phyloP scores from a whole-genome alignment of 768 basidiomycete genomes.

The Lentinula aciculospora region DNA sequence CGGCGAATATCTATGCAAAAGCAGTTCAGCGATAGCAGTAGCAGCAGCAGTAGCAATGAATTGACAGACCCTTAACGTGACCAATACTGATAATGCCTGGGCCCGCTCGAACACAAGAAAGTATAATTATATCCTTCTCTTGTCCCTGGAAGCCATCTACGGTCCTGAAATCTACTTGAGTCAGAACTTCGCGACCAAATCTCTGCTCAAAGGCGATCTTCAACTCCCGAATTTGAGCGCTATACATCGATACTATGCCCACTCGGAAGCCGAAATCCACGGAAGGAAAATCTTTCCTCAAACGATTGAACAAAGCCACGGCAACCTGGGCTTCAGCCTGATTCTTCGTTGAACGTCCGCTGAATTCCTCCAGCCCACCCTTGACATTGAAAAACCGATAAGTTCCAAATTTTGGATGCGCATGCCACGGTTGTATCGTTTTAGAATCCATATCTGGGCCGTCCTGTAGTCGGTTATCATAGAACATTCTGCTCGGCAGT shows the following conservation, averaged over 20 bases:
- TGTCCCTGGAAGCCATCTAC: slow-evolving; percentile 99
- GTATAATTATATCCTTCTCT: slow-evolving; percentile 96
- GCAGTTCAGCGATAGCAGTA: slow-evolving; percentile 2
- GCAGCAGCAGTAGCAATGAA: not conserved
- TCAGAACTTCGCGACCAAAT: slow-evolving; percentile 67
- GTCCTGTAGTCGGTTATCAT: slow-evolving; percentile 71
- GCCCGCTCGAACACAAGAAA: slow-evolving; percentile 94
- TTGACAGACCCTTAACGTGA: slow-evolving; percentile 68
- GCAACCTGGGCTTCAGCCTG: slow-evolving; percentile 68
- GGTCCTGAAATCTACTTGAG: slow-evolving; percentile 87
- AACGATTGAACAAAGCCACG: slow-evolving; percentile 66
- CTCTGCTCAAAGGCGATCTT: slow-evolving; percentile 59
- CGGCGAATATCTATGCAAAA: slow-evolving; percentile 59
- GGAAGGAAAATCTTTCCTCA: slow-evolving; percentile 55
- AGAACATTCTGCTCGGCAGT: slow-evolving; percentile 87
- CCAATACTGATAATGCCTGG: slow-evolving; percentile 79
- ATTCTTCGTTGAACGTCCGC: slow-evolving; percentile 74
- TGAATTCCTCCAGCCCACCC: slow-evolving; percentile 60
- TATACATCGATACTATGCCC: slow-evolving; percentile 90
- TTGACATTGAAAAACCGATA: slow-evolving; percentile 88
- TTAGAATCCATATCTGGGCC: slow-evolving; percentile 85
- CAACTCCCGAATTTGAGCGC: slow-evolving; percentile 79
- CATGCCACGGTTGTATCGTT: slow-evolving; percentile 85
- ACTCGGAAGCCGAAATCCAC: slow-evolving; percentile 50
- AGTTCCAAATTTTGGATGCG: slow-evolving; percentile 65